Percentiles rank a stretch among this genome's conserved stretches.
Evolutionary conservation across 495 filamentous ascomycete species (phyloP).

Genomic region (Penicillium roqueforti): DNA sequence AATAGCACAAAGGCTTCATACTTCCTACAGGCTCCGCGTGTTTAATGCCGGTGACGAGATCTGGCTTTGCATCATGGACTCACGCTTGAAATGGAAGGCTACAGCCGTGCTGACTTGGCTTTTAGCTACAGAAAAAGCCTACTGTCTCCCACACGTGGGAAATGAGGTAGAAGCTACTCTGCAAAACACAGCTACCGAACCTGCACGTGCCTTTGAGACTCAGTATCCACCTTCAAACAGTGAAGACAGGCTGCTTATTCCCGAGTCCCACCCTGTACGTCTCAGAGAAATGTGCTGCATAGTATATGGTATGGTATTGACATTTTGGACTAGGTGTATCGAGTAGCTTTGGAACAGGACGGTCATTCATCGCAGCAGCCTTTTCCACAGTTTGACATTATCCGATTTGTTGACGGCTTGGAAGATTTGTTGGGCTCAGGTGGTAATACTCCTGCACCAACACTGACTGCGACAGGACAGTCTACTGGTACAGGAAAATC

Average conservation of each 20-base stretch:
- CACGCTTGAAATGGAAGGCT: conserved; percentile 16
- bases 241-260: conserved; percentile 22
- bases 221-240: conserved; percentile 35
- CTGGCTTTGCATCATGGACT: conserved; percentile 17
- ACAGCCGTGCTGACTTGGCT: conserved; percentile 38
- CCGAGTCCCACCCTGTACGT: conserved; percentile 35
- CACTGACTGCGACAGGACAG: not conserved
- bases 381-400: conserved; percentile 28
- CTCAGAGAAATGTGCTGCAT: not conserved
- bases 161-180: conserved; percentile 12
- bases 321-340: conserved; percentile 28
- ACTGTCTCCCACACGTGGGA: conserved; percentile 22
- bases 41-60: not conserved
- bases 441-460: conserved; percentile 7
- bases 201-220: conserved; percentile 27
- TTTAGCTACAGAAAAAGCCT: conserved; percentile 26
- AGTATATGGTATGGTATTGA: conserved; percentile 5
- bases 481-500: not conserved
- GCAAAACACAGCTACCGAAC: conserved; percentile 16
- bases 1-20: conserved; percentile 3
- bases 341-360: conserved; percentile 37
- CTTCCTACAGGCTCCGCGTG: conserved; percentile 3
- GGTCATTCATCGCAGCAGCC: conserved; percentile 38
- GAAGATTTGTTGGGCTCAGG: conserved; percentile 20
- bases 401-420: conserved; percentile 23